phyloP scores from a whole-genome alignment of 2,329 filamentous ascomycete species.

The Fusarium udum region DNA sequence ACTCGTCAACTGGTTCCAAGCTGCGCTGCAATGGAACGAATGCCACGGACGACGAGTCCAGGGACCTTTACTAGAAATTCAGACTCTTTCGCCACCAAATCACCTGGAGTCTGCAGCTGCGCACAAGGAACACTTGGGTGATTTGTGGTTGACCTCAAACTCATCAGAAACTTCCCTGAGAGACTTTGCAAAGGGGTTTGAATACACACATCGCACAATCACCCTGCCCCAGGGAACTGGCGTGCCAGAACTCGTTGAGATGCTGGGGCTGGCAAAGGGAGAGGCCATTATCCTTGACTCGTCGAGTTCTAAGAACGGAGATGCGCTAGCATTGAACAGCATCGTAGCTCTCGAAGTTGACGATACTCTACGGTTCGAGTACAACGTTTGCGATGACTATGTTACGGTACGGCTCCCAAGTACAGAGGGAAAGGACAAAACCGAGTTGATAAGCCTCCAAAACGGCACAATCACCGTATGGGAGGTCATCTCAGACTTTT shows the following conservation, averaged over 20 bases:
- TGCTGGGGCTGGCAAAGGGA: constrained; percentile 51
- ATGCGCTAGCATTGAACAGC: constrained; percentile 66
- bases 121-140: constrained; percentile 10
- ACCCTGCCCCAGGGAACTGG: constrained; percentile 57
- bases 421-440: not conserved
- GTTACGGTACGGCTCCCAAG: constrained; percentile 42
- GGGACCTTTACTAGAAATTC: constrained; percentile 30
- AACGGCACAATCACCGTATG: constrained; percentile 54
- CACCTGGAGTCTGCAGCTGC: constrained; percentile 36
- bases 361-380: constrained; percentile 65
- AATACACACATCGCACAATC: constrained; percentile 55
- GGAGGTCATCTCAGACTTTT: constrained; percentile 61
- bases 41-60: constrained; percentile 26
- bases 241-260: constrained; percentile 65
- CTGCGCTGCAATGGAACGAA: constrained; percentile 69
- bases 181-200: constrained; percentile 24
- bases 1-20: constrained; percentile 78
- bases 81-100: constrained; percentile 40
- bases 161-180: not conserved
- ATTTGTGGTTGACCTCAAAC: constrained; percentile 23
- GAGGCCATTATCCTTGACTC: constrained; percentile 69
- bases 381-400: constrained; percentile 61
- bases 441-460: constrained; percentile 33
- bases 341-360: constrained; percentile 75
- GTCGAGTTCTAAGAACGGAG: constrained; percentile 60